Percentiles rank a stretch among this genome's conserved stretches.
These are phyloP conservation scores for Phanerochaete sordida DNA, from an alignment of 768 basidiomycete genomes.

Conservation along the genomic window DNA sequence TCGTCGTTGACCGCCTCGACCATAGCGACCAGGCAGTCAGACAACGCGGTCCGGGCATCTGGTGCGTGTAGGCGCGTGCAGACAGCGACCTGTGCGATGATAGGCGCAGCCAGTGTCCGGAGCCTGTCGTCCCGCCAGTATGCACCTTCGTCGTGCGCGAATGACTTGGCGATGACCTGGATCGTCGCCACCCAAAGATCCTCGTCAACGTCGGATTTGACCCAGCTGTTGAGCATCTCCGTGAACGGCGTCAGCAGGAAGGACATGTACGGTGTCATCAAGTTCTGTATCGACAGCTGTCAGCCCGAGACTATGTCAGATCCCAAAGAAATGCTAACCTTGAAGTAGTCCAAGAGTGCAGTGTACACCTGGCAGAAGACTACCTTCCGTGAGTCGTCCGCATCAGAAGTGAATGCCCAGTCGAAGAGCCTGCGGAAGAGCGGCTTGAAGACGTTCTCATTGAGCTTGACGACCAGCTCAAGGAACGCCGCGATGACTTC, in stretches of 20 bases:
- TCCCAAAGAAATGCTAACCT: conserved; percentile 43
- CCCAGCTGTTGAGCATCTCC: conserved; percentile 55
- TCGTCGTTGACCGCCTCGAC: conserved; percentile 55
- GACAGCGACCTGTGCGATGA: conserved; percentile 66
- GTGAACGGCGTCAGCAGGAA: conserved; percentile 67
- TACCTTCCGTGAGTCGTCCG: conserved; percentile 46
- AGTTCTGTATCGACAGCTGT: conserved; percentile 39
- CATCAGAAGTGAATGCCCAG: conserved; percentile 72
- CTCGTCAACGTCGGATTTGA: conserved; percentile 29
- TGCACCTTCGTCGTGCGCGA: conserved; percentile 77
- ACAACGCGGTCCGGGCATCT: conserved; percentile 38
- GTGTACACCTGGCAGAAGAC: conserved; percentile 76
- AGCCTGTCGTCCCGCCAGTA: conserved; percentile 91
- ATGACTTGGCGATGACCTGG: conserved; percentile 59
- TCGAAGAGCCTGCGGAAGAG: conserved; percentile 90
- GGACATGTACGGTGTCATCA: conserved; percentile 92
- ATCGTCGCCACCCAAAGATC: conserved; percentile 65
- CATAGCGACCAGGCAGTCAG: conserved; percentile 52
- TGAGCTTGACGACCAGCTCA: conserved; percentile 88
- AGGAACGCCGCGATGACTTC: conserved; percentile 70
- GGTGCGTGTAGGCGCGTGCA: conserved; percentile 33
- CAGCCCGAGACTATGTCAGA: background rate
- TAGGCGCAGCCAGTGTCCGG: conserved; percentile 50
- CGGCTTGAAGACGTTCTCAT: conserved; percentile 87
- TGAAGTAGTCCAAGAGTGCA: conserved; percentile 81